Base-by-base conservation (phyloP, 495 filamentous ascomycete species). In the Tuber magnatum region DNA sequence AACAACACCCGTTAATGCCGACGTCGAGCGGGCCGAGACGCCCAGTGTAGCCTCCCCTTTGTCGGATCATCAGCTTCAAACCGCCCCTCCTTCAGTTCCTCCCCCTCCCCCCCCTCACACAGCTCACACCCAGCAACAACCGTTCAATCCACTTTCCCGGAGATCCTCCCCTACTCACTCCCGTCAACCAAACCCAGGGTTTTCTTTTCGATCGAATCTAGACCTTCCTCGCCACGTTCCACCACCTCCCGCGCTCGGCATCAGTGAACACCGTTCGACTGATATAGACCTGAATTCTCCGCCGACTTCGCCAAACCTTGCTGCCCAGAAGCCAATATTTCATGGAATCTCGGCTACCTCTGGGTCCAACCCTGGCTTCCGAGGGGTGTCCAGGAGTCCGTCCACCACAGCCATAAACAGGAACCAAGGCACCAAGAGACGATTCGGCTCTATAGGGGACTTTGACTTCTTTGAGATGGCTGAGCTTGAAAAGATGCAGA, bases 391-490 rank as follows among this genome's bases (percentile, higher is more conserved):
- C 22, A 77, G 76, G 5, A 79, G 69, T n/a, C 77, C 76, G 16
- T 69, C 76, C 18, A 69, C 73, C 3, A 56, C 77, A 20, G 76
- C 76, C 12, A 71, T 76, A 32, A 71, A 74, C 24, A 61, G 51
- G 42, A 78, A 70, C 18, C 76, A 81, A 35, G 71, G 80, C 20
- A 74, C n/a, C 56, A 81, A 81, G 43, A 75, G 80, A 28, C 71
- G 80, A 24, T 69, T 76, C 70, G 76, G 71, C 24, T 79, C 65
- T 42, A 56, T 79, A 28, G 70, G 73, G 1, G 80, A 81, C 43
- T 81, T 81, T 7, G 80, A 81, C 43, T 81, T 81, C 72, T 81
- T 81, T 20, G 80, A 81, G 38, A 71, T 81, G 35, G 72, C 80
- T 28, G 80, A 80, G 68, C 73, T 81, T 24, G 80, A 81, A 43